phyloP scores from a whole-genome alignment of 176 grass and related monocot genomes.

The Oryza glaberrima region DNA sequence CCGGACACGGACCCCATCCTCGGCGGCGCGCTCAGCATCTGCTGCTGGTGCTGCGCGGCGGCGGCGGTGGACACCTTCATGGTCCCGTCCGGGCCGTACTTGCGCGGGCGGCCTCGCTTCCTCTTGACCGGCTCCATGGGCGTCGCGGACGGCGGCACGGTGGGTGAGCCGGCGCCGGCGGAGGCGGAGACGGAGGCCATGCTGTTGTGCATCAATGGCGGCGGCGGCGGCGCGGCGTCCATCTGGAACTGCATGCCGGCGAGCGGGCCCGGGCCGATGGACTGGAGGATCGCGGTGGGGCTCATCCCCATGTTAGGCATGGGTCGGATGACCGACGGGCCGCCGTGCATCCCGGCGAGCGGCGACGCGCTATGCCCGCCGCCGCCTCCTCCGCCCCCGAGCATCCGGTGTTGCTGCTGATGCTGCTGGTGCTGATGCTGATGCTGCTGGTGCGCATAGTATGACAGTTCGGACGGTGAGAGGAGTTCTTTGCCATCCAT shows the following conservation, averaged over 20 bases:
- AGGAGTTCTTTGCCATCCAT: slow-evolving; percentile 85
- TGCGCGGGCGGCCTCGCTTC: slow-evolving; percentile 77
- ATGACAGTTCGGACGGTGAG: slow-evolving; percentile 68
- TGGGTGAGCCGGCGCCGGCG: not conserved
- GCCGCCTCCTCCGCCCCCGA: slow-evolving; percentile 19
- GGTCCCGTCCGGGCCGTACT: slow-evolving; percentile 81
- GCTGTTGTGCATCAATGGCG: slow-evolving; percentile 39
- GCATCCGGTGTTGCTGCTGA: slow-evolving; percentile 37
- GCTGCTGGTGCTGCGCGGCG: slow-evolving; percentile 28
- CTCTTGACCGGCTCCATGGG: slow-evolving; percentile 54
- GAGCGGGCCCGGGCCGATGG: slow-evolving; percentile 47
- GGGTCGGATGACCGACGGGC: slow-evolving; percentile 59
- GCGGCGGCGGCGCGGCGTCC: slow-evolving; percentile 38
- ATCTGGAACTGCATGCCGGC: slow-evolving; percentile 66
- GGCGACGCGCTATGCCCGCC: slow-evolving; percentile 36
- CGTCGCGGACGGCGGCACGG: not conserved
- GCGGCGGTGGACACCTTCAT: slow-evolving; percentile 30
- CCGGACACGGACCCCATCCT: slow-evolving; percentile 44
- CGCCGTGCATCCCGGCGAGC: slow-evolving; percentile 54
- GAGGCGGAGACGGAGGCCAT: slow-evolving; percentile 14
- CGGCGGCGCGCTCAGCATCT: slow-evolving; percentile 26
- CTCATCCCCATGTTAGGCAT: slow-evolving; percentile 74
- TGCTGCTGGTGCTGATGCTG: slow-evolving; percentile 53
- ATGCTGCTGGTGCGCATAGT: slow-evolving; percentile 57
- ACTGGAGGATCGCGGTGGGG: slow-evolving; percentile 59